phyloP scores from a whole-genome alignment of 208 protist species.

The Acanthamoeba culbertsoni region DNA sequence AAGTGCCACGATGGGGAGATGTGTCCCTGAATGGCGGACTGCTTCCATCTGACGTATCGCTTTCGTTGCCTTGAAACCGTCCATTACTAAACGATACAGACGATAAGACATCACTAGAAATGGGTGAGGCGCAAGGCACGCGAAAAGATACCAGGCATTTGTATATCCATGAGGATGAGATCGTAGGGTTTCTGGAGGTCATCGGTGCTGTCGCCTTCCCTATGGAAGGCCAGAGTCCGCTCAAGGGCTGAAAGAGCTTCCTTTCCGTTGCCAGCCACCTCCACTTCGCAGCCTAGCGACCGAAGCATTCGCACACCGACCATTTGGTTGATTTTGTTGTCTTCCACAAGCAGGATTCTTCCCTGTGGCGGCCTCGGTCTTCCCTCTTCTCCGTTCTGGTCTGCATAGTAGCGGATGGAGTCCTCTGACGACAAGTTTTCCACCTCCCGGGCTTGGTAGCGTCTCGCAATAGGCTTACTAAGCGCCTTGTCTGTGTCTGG shows the following conservation, averaged over 20 bases:
- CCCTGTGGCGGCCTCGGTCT: neutral
- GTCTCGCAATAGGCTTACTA: neutral
- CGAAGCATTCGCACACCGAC: neutral
- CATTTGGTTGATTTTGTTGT: neutral
- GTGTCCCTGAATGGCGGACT: neutral
- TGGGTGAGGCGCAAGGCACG: no score
- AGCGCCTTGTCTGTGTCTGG: neutral
- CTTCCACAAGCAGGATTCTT: neutral
- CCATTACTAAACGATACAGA: neutral
- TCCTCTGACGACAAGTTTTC: no score
- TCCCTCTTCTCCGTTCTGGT: neutral
- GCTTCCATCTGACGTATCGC: neutral
- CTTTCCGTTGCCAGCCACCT: neutral
- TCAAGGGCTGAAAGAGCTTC: neutral
- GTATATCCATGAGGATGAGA: slow-evolving; percentile 35
- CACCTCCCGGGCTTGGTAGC: no score
- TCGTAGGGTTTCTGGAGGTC: neutral
- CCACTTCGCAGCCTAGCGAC: neutral
- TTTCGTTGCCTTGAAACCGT: slow-evolving; percentile 34
- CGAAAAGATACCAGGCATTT: neutral
- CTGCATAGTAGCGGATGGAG: no score
- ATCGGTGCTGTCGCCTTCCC: neutral
- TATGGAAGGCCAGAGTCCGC: neutral
- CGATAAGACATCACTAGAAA: neutral
- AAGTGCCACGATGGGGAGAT: neutral